Base-by-base conservation (phyloP, 257 asterid species). In the Salvia splendens region DNA sequence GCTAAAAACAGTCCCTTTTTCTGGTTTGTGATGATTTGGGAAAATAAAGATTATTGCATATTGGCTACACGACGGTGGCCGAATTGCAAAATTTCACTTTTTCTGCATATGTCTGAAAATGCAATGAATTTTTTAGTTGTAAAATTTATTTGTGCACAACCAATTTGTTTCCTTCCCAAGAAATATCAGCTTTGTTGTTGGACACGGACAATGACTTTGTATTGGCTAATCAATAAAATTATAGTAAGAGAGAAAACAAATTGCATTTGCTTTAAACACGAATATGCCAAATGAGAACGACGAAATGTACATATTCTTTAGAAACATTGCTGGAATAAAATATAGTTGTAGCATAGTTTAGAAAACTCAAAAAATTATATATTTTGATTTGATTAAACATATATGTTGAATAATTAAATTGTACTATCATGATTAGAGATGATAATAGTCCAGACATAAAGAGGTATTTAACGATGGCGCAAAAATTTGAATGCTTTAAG, bases 21-120 rank as follows among this genome's bases (percentile, higher is more conserved):
- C 12, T 30, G 62, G 43, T 24, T 56, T 32, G 62, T 32, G 5
- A 30, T 47, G n/a, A 30, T 47, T 12, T 17, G 49, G 52, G 61
- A 14, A 47, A 61, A 45, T 62, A 62, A 66, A 71, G 59, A 52
- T 43, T 45, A 24, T 46, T 76, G 80, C 80, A 76, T 75, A 73
- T 17, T 49, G 45, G 76, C 47, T 67, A 65, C 70, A 61, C 59
- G 76, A 47, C 20, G 30, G 32, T 43, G 47, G 52, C 11, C 10
- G 11, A 20, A 17, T 67, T 74, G 12, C 6, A 8, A 55, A 6
- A 1, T 17, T 11, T 35, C 30, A 63, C 8, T 49, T 59, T 63
- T 54, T 54, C 33, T 28, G 35, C 42, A 63, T 20, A 65, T 61
- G 41, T 49, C 66, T 52, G 71, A 63, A 61, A 70, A 70, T 63